Evolutionary conservation across 2,329 filamentous ascomycete genomes (phyloP).

Genomic region (Cladobotryum mycophilum): DNA sequence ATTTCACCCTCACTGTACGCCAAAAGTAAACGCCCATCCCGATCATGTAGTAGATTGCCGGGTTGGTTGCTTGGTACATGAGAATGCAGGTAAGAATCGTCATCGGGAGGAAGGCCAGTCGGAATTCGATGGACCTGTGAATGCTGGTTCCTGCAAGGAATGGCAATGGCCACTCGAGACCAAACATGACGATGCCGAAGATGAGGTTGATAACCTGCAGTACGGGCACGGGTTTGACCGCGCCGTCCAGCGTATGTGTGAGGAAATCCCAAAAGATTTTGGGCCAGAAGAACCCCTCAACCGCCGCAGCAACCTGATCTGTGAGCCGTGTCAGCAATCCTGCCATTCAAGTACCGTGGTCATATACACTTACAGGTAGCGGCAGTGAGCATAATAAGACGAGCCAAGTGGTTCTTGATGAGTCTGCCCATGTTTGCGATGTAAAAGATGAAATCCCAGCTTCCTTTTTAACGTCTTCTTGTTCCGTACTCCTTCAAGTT

Average conservation of each 20-base stretch:
- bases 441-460: neutral
- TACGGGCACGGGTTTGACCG: constrained; percentile 80
- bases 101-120: constrained; percentile 76
- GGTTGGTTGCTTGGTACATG: constrained; percentile 87
- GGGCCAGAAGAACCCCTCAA: constrained; percentile 94
- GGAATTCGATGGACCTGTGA: constrained; percentile 82
- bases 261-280: constrained; percentile 98
- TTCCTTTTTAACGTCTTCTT: constrained; percentile 7
- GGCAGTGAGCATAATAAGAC: constrained; percentile 84
- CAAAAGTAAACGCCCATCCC: constrained; percentile 91
- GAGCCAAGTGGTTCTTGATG: constrained; percentile 99
- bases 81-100: constrained; percentile 67
- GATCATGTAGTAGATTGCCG: constrained; percentile 85
- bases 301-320: constrained; percentile 81
- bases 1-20: constrained; percentile 93
- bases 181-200: constrained; percentile 69
- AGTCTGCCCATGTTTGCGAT: constrained; percentile 74
- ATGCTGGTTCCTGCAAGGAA: constrained; percentile 69
- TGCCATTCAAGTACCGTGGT: neutral
- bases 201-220: constrained; percentile 87
- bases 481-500: neutral
- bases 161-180: constrained; percentile 85
- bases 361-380: constrained; percentile 55
- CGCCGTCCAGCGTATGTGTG: constrained; percentile 80
- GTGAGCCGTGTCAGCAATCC: constrained; percentile 1